phyloP scores from a whole-genome alignment of 106 monocot species.

The Apostasia shenzhenica region DNA sequence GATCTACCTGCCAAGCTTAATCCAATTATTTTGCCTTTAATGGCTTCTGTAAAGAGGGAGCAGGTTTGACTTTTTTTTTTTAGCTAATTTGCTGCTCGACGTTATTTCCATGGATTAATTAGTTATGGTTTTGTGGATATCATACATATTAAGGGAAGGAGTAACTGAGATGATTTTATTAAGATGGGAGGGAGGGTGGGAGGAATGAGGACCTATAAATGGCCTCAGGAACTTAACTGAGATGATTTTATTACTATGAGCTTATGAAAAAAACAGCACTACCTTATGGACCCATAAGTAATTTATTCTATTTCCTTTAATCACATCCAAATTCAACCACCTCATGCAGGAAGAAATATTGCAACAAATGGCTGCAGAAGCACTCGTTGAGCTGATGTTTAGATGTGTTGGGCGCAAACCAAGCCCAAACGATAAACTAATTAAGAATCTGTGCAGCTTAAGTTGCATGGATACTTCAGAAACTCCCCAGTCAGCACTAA shows the following conservation, averaged over 20 bases:
- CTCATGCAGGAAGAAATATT: constrained; percentile 79
- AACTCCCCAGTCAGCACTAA: constrained; percentile 69
- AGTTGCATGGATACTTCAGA: constrained; percentile 74
- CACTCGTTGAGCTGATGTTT: constrained; percentile 81
- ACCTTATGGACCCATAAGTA: too few relatives aligned
- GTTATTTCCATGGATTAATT: neutral
- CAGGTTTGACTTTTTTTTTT: constrained; percentile 36
- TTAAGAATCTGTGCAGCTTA: constrained; percentile 75
- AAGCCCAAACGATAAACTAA: constrained; percentile 89
- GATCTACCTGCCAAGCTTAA: constrained; percentile 79
- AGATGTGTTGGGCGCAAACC: constrained; percentile 84
- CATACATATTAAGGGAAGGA: too few relatives aligned
- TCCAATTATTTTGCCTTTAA: constrained; percentile 93
- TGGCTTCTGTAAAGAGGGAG: constrained; percentile 94
- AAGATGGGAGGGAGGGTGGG: too few relatives aligned
- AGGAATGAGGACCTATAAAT: too few relatives aligned
- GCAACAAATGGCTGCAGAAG: constrained; percentile 83
- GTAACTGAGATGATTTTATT: too few relatives aligned
- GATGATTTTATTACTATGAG: too few relatives aligned
- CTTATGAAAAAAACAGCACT: too few relatives aligned
- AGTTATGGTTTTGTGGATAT: too few relatives aligned
- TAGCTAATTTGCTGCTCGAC: neutral
- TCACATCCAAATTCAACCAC: neutral
- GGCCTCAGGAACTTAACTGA: too few relatives aligned
- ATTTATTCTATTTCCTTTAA: neutral